Conservation (phyloP, 2,329 filamentous ascomycete species). For the Diaporthe sp. region DNA sequence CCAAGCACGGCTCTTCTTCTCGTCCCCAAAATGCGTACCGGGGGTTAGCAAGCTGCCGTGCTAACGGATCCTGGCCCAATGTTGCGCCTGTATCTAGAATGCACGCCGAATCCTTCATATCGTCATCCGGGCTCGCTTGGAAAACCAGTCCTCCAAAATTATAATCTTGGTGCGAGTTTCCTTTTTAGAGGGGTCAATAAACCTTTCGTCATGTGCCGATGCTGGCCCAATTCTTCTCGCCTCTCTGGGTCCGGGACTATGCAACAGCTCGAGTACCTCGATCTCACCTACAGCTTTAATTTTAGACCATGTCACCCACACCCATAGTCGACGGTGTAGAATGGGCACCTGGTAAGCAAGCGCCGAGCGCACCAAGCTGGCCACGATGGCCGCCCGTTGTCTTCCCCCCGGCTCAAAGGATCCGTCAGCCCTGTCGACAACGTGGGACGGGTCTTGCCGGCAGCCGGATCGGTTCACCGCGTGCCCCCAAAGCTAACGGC, state of each 20-base stretch:
- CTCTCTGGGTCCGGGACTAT: background rate
- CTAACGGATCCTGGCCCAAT: constrained; percentile 34
- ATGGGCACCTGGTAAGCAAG: too few relatives aligned
- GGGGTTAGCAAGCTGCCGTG: constrained; percentile 4
- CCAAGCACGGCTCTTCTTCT: constrained; percentile 35
- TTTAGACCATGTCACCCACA: background rate
- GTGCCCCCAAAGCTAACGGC: background rate
- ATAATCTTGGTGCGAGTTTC: background rate
- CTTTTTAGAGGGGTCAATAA: background rate
- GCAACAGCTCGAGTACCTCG: background rate
- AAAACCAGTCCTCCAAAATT: background rate
- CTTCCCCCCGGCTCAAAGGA: background rate
- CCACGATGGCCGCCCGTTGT: constrained; percentile 18
- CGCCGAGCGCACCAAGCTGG: background rate
- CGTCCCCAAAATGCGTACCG: background rate
- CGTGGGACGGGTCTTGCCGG: constrained; percentile 33
- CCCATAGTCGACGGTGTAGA: background rate
- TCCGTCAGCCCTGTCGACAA: constrained; percentile 23
- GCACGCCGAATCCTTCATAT: constrained; percentile 31
- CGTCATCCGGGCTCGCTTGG: constrained; percentile 7
- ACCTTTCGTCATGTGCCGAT: background rate
- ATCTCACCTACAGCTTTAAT: too few relatives aligned
- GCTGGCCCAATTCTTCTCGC: background rate
- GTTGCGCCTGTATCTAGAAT: constrained; percentile 18
- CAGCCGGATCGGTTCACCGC: background rate